phyloP scores from a whole-genome alignment of 768 basidiomycete genomes.

The Tulasnella sp. region DNA sequence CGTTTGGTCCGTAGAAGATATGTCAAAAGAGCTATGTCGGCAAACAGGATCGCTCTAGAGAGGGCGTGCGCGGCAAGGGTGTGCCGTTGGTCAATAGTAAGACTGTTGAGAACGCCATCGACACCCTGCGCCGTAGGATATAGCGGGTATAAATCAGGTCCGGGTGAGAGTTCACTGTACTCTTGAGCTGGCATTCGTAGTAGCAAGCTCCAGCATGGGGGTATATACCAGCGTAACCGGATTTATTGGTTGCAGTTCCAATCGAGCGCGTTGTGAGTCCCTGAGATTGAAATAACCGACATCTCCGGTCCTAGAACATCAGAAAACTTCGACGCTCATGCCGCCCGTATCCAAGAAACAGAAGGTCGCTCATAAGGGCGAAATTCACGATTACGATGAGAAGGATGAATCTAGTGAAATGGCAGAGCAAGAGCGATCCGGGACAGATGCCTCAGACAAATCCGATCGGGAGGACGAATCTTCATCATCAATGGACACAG shows the following conservation, averaged over 20 bases:
- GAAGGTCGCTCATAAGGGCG: slow-evolving; percentile 29
- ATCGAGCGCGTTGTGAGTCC: background rate
- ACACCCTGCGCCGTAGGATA: slow-evolving; percentile 59
- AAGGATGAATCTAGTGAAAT: slow-evolving; percentile 10
- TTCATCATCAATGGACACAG: slow-evolving; percentile 36
- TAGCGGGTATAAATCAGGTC: slow-evolving; percentile 56
- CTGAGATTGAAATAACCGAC: too few relatives aligned
- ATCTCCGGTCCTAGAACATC: background rate
- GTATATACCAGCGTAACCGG: background rate
- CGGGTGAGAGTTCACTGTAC: background rate
- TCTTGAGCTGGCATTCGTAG: slow-evolving; percentile 1
- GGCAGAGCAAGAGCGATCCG: slow-evolving; percentile 14
- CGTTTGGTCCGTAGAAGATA: slow-evolving; percentile 59
- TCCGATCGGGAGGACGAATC: slow-evolving; percentile 21
- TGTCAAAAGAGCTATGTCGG: slow-evolving; percentile 58
- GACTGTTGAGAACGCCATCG: slow-evolving; percentile 49
- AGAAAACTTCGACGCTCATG: slow-evolving; percentile 29
- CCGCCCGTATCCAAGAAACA: slow-evolving; percentile 40
- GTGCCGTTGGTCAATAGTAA: slow-evolving; percentile 53
- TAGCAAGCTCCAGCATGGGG: slow-evolving; percentile 3
- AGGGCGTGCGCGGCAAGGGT: slow-evolving; percentile 65
- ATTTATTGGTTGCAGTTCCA: background rate
- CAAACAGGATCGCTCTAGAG: slow-evolving; percentile 65
- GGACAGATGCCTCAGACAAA: slow-evolving; percentile 5
- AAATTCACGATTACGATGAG: slow-evolving; percentile 10